Percentiles rank a stretch among this genome's conserved stretches.
phyloP scores from a whole-genome alignment of 768 basidiomycete genomes.

The Phlebiopsis gigantea region DNA sequence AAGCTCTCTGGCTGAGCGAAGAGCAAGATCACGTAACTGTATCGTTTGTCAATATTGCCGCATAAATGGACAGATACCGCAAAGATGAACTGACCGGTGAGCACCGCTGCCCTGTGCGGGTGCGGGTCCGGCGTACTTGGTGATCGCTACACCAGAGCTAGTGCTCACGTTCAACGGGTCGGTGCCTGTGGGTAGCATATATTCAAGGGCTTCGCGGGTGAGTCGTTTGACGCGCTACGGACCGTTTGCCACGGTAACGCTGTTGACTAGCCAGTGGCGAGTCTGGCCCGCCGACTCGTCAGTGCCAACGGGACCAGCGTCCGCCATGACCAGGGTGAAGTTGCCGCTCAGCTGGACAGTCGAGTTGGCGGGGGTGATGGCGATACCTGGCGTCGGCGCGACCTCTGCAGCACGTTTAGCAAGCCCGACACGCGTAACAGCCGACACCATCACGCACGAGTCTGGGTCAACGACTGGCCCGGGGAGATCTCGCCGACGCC shows the following conservation, averaged over 20 bases:
- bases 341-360: slow-evolving; percentile 40
- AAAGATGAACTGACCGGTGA: slow-evolving; percentile 46
- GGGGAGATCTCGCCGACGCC: slow-evolving; percentile 45
- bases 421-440: background rate
- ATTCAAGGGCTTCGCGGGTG: background rate
- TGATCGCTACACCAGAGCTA: slow-evolving; percentile 44
- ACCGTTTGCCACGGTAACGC: slow-evolving; percentile 48
- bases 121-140: slow-evolving; percentile 65
- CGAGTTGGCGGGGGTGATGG: slow-evolving; percentile 44
- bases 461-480: slow-evolving; percentile 53
- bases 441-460: slow-evolving; percentile 39
- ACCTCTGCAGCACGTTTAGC: slow-evolving; percentile 41
- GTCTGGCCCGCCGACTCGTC: slow-evolving; percentile 49
- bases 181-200: background rate
- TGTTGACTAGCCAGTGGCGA: slow-evolving; percentile 79
- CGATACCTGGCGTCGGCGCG: slow-evolving; percentile 46
- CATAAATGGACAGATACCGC: background rate
- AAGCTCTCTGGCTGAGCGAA: slow-evolving; percentile 62
- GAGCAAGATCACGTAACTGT: slow-evolving; percentile 64
- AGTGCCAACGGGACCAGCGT: slow-evolving; percentile 61
- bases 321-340: slow-evolving; percentile 72
- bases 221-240: slow-evolving; percentile 4
- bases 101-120: slow-evolving; percentile 66
- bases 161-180: slow-evolving; percentile 32
- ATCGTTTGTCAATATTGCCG: background rate